Base-by-base conservation (phyloP, 345 rosid genomes). In the Dipteronia dyeriana region DNA sequence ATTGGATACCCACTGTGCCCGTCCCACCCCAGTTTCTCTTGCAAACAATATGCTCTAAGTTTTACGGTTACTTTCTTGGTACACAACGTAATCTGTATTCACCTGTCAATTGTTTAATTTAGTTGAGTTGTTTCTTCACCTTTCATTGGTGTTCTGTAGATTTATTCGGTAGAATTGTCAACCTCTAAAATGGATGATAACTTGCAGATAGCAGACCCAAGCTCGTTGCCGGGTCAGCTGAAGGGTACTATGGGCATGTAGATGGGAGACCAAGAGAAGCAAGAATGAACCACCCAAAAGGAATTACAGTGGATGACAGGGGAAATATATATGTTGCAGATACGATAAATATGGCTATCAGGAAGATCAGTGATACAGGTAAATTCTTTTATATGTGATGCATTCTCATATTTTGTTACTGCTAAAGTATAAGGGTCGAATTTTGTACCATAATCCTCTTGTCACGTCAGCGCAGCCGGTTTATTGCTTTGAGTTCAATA, bases 241-340 rank as follows among this genome's bases (percentile, higher is more conserved):
- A 94, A 80, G 99, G 98, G 77, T 83, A 87, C 79, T 76, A 90
- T 17, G 99, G 98, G 39, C 97, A 94, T 75, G 90, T 94, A 29
- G 98, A 97, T 56, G 99, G 99, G 25, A 92, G 86, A 81, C 82
- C 73, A 3, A 90, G 91, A 74, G 98, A 91, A 68, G 91, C 97
- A 0, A 91, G 83, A 87, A 82, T 97, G 96, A 90, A 91, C 84
- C 97, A 85, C 84, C 99, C 98, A 6, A 88, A 88, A 86, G 99
- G 98, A 76, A 79, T 94, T 34, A 84, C 98, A 0, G 84, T 88
- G 20, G 99, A 97, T 81, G 92, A 90, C 73, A 86, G 94, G 71
- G 98, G 99, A 83, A 97, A 97, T 85, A 84, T 97, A 45, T 97
- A 97, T 84, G 68, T 97, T 41, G 98, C 99, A 1, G 99, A 97